Evolutionary conservation across 2,329 filamentous ascomycete genomes (phyloP).

Genomic region (Trichoderma oligosporum): DNA sequence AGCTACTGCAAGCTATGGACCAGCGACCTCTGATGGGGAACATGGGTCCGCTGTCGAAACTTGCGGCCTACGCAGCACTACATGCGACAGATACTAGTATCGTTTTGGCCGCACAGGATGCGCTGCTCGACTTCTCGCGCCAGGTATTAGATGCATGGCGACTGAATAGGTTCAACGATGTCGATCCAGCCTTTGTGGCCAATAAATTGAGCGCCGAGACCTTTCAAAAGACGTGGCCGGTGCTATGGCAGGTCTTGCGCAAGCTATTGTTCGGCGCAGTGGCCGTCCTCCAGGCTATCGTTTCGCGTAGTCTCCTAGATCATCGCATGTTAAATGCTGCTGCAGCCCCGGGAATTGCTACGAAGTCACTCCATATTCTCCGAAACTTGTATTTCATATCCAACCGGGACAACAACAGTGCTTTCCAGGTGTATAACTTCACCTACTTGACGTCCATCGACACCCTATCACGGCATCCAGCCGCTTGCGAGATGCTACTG

Average conservation of each 20-base stretch:
- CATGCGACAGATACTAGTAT: slow-evolving; percentile 43
- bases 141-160: slow-evolving; percentile 70
- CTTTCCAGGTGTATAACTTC: slow-evolving; percentile 82
- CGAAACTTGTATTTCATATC: slow-evolving; percentile 81
- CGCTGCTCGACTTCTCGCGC: slow-evolving; percentile 63
- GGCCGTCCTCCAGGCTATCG: slow-evolving; percentile 68
- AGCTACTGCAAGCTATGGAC: slow-evolving; percentile 55
- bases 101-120: slow-evolving; percentile 54
- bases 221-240: slow-evolving; percentile 61
- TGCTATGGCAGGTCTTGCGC: slow-evolving; percentile 71
- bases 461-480: slow-evolving; percentile 67
- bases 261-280: slow-evolving; percentile 73
- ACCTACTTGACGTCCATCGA: slow-evolving; percentile 80
- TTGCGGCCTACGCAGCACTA: slow-evolving; percentile 62
- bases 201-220: slow-evolving; percentile 63
- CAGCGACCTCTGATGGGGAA: slow-evolving; percentile 60
- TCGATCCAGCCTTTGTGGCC: slow-evolving; percentile 66
- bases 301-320: slow-evolving; percentile 60
- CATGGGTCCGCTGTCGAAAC: slow-evolving; percentile 63
- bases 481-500: slow-evolving; percentile 63
- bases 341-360: slow-evolving; percentile 60
- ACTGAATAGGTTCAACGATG: slow-evolving; percentile 65
- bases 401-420: slow-evolving; percentile 64
- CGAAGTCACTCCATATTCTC: slow-evolving; percentile 68
- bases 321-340: slow-evolving; percentile 41